Percentiles rank a stretch among this genome's conserved stretches.
Evolutionary conservation across 495 filamentous ascomycete genomes (phyloP).

Genomic region (Aspergillus heteromorphus): DNA sequence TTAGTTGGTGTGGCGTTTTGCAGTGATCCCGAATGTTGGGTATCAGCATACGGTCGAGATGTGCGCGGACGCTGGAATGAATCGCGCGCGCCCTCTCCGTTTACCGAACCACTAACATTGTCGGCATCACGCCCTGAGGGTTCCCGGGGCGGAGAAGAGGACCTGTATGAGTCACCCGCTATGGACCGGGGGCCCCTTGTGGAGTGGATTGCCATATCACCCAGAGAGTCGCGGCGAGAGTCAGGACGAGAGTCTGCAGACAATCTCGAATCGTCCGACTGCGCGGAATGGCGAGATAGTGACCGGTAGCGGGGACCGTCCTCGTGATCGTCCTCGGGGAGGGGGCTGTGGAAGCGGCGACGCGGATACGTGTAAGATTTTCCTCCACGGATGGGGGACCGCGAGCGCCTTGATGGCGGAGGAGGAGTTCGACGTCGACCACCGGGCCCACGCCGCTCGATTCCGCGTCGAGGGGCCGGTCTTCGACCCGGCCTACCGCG

Average conservation of each 20-base stretch:
- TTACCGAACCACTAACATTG: constrained; percentile 14
- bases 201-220: constrained; percentile 28
- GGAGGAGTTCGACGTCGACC: constrained; percentile 20
- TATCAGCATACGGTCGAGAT: constrained; percentile 34
- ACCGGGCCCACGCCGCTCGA: constrained; percentile 32
- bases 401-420: constrained; percentile 20
- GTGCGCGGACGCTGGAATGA: constrained; percentile 26
- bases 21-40: constrained; percentile 52
- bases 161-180: constrained; percentile 21
- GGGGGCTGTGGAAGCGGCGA: constrained; percentile 25
- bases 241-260: constrained; percentile 24
- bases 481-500: constrained; percentile 30
- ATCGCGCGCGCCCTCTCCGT: constrained; percentile 26
- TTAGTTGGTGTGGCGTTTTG: constrained; percentile 53
- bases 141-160: constrained; percentile 37
- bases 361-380: constrained; percentile 24
- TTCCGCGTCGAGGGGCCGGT: constrained; percentile 28
- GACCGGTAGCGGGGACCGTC: constrained; percentile 30
- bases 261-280: constrained; percentile 27
- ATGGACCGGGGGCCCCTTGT: constrained; percentile 23
- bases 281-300: constrained; percentile 30
- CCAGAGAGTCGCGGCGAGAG: constrained; percentile 21
- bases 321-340: constrained; percentile 25
- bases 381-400: constrained; percentile 30
- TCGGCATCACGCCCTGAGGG: constrained; percentile 33